Evolutionary conservation across 2,329 filamentous ascomycete genomes (phyloP), one percentile per base, ranked within the genome.

Genomic region (Aureobasidium musti): DNA sequence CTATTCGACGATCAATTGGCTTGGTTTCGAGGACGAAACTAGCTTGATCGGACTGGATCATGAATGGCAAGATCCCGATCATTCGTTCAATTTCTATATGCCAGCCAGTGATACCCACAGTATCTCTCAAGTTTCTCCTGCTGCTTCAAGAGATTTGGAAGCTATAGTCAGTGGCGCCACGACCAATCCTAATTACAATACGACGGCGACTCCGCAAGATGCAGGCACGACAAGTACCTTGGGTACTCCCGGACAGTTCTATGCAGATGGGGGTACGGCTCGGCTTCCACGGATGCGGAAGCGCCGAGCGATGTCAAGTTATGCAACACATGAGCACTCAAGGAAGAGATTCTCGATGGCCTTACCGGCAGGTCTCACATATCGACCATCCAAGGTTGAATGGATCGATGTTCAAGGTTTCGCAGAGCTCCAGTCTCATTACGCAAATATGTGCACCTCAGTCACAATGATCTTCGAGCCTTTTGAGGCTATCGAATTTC

Each of bases 61-160:
- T 11, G 37, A 59, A 3, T 59, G 59, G 59, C 59, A 50, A 11
- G 41, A 63, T 13, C 59, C 59, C 28, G 59, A 63, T 26, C n/a
- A 41, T 6, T 26, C 52, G 21, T 63, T 41, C 30, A n/a, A 59
- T 11, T 59, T 59, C 19, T 43, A 59, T 21, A 45, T 59, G 26
- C 37, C 54, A 26, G 54, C 37, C 3, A 59, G 39, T 37, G 54
- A 45, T 43, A 33, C 37, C n/a, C 39, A 59, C 14, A 59, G 39
- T 11, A 43, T 59, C 23, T 30, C 54, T 19, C 23, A 30, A 21
- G 14, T 45, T 11, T 59, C 54, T 13, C 54, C 54, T 3, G 39
- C 26, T 30, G 14, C 37, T 13, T 21, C 21, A 1, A 43, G 26
- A 10, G 26, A 43, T 19, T 2, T 33, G 0, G 54, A 59, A 8